Percentiles rank a stretch among this genome's conserved stretches.
phyloP scores from a whole-genome alignment of 805 yeast genomes.

The Metschnikowia gruessii region DNA sequence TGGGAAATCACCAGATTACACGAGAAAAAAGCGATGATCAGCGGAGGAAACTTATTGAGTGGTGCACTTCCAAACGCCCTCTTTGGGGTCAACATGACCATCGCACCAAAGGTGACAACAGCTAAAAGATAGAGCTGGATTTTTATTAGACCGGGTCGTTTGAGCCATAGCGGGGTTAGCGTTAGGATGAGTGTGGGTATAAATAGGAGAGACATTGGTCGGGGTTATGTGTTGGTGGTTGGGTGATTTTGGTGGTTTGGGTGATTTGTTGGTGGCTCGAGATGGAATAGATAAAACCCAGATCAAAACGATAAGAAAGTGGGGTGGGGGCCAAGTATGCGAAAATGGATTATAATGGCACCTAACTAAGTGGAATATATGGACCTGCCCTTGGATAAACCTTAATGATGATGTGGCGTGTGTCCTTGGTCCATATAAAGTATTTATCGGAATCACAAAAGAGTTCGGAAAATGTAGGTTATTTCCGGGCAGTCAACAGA shows the following conservation, averaged over 20 bases:
- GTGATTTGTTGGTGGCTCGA: neutral
- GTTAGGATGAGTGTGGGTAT: slow-evolving; percentile 1
- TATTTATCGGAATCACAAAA: too few species aligned
- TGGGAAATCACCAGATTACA: slow-evolving; percentile 28
- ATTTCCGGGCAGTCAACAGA: too few species aligned
- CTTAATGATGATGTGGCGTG: too few species aligned
- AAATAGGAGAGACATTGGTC: neutral
- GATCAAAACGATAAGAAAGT: slow-evolving; percentile 2
- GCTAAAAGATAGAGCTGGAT: slow-evolving; percentile 4
- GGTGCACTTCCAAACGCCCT: slow-evolving; percentile 31
- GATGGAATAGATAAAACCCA: slow-evolving; percentile 9
- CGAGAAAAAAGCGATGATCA: slow-evolving; percentile 30
- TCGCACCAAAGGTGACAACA: slow-evolving; percentile 20
- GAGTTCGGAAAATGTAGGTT: too few species aligned
- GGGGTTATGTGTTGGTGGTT: too few species aligned
- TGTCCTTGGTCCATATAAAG: too few species aligned
- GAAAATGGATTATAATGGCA: neutral
- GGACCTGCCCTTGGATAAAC: too few species aligned
- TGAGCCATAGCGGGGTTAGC: slow-evolving; percentile 9
- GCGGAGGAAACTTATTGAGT: slow-evolving; percentile 27
- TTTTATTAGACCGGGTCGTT: slow-evolving; percentile 1
- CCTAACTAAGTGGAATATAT: too few species aligned
- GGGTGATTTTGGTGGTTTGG: too few species aligned
- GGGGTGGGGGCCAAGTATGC: neutral
- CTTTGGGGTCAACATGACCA: slow-evolving; percentile 48